Evolutionary conservation across 768 basidiomycete genomes (phyloP), one percentile per base, ranked within the genome.

Genomic region (Boletus rufocinnamomeus): DNA sequence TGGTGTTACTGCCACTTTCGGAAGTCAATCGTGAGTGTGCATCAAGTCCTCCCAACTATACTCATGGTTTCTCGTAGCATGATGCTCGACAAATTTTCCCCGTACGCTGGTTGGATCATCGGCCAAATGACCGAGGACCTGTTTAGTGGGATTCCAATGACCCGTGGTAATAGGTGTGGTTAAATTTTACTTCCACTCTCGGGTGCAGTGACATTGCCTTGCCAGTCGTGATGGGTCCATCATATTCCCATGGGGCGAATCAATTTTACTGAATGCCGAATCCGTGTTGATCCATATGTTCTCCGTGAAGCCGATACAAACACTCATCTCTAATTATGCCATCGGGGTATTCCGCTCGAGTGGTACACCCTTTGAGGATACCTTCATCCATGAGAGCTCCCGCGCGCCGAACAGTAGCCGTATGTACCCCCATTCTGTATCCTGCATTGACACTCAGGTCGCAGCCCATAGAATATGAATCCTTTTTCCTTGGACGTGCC

Each of bases 201-300:
- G 2, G 23, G 14, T 43, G 10, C 7, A 23, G 1, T 56, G 30
- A 52, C 28, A 30, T 28, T 3, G 3, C 23, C 11, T 49, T 19
- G 44, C 23, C 41, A 63, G 59, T 34, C 23, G 35, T 21, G 58
- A 34, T 19, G 63, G 56, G 16, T 59, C 35, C n/a, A 54, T 64
- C 43, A 13, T 35, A 25, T 61, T 64, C 38, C 63, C 57, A 7
- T 61, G 57, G 48, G 54, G 59, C 27, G 41, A 63, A 50, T 45
- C 44, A 16, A n/a, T 63, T 30, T 38, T 14, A 10, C 40, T 59
- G 28, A 9, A 56, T 6, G 59, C 62, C 5, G 28, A 62, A 27
- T 63, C 58, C 1, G 32, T 56, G 27, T 51, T 60, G 49, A 50
- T 46, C 49, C 64, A 63, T 21, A 63, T 61, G 63, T 66, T 66